Conservation (phyloP, 768 basidiomycete genomes). For the Phanerochaete carnosa region DNA sequence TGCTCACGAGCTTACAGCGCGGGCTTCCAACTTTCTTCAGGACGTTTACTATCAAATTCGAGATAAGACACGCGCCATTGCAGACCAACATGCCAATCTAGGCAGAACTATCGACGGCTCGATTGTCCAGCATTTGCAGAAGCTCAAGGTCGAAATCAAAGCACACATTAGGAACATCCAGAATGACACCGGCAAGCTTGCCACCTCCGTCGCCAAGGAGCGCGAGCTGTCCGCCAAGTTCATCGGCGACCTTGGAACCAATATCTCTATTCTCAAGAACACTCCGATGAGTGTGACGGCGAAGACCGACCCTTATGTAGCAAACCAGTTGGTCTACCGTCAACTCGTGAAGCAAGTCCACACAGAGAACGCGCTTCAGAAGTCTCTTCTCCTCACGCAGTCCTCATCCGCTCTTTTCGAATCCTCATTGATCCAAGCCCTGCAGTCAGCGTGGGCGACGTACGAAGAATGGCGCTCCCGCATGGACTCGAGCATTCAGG, state of each 20-base stretch:
- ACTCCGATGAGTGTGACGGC: conserved; percentile 83
- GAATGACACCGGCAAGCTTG: conserved; percentile 93
- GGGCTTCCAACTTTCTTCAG: conserved; percentile 31
- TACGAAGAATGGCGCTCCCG: conserved; percentile 94
- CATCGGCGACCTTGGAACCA: conserved; percentile 83
- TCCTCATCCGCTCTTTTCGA: conserved; percentile 97
- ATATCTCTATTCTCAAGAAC: conserved; percentile 91
- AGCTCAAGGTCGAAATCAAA: conserved; percentile 92
- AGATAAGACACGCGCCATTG: conserved; percentile 89
- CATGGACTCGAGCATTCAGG: conserved; percentile 67
- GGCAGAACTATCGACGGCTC: conserved; percentile 95
- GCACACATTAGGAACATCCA: conserved; percentile 98
- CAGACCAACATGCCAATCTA: conserved; percentile 95
- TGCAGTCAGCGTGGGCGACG: conserved; percentile 97
- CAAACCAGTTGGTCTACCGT: conserved; percentile 67
- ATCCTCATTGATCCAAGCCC: conserved; percentile 89
- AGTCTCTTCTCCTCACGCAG: conserved; percentile 97
- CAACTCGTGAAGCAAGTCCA: conserved; percentile 91
- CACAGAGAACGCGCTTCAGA: conserved; percentile 97
- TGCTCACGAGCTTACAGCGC: not conserved
- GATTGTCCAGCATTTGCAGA: conserved; percentile 96
- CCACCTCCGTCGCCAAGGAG: conserved; percentile 88
- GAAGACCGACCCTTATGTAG: conserved; percentile 81
- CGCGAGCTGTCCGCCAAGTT: conserved; percentile 82
- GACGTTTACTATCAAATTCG: conserved; percentile 92